Evolutionary conservation across 371 early-diverging fungal species (phyloP), one percentile per base, ranked within the genome.

Genomic region (Globomyces sp.): DNA sequence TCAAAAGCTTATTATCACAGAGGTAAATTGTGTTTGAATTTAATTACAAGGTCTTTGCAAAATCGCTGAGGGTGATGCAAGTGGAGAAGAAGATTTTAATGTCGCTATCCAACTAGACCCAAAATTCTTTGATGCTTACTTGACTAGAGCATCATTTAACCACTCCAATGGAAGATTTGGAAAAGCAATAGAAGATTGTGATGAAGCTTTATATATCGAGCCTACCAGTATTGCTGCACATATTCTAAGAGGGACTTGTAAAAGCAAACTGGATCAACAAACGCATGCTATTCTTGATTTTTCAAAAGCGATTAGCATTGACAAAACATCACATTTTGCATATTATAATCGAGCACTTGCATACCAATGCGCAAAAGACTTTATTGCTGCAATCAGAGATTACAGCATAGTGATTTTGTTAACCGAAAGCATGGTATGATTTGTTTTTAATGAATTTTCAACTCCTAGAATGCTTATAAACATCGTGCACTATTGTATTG

Each of bases 1-100:
- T 66, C 84, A 0, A 79, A 78, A 71, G 84, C 81, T 0, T 80
- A 80, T 64, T 81, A 77, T 58, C 80, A 81, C 57, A 73, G 84
- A 2, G 80, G 81, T 11, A 43, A 77, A 37, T 24, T 24, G 24
- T 24, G 24, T 24, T 24, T 24, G 24, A 24, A 24, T 24, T 24
- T 24, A 24, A 24, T 24, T 24, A 24, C 24, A 24, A 24, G 24
- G 24, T 24, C 47, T 47, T 11, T 81, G 80, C 66, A 76, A 74
- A 50, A 58, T 83, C 13, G 70, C 71, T 49, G 64, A 72, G 57
- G 68, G 68, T 2, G 70, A 79, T 52, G 46, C 52, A 3, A 37
- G 64, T 44, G 78, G 78, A 1, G 72, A 73, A 2, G 57, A 48
- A 3, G 83, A 83, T 60, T 63, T 83, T 55, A 74, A 71, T 49